phyloP scores from a whole-genome alignment of 306 rosid species.

The Rubus idaeus region DNA sequence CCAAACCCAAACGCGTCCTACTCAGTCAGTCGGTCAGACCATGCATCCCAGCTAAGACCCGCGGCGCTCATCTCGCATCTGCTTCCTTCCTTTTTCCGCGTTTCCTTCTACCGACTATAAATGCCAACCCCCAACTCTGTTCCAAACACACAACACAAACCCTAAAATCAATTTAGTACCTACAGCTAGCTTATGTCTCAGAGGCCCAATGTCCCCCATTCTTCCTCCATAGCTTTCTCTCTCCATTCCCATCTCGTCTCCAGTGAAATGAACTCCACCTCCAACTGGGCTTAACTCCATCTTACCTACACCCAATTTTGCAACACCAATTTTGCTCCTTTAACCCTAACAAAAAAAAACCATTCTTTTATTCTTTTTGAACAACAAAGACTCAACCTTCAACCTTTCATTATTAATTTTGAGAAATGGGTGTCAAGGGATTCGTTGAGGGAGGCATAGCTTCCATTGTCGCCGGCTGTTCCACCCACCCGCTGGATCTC shows the following conservation, averaged over 20 bases:
- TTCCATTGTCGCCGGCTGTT: constrained; percentile 59
- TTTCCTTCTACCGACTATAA: not conserved
- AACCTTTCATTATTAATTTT: no score
- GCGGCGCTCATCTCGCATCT: not conserved
- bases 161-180: not conserved
- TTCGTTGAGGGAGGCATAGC: constrained; percentile 66
- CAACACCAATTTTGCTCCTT: not conserved
- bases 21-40: not conserved
- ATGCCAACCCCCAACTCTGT: not conserved
- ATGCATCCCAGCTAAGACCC: constrained; percentile 13
- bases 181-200: constrained; percentile 41
- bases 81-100: not conserved
- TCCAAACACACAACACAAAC: not conserved
- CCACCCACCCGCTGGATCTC: constrained; percentile 69
- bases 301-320: no score
- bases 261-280: constrained; percentile 27
- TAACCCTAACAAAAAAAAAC: not conserved
- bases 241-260: constrained; percentile 38
- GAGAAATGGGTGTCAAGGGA: constrained; percentile 42
- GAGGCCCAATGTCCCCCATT: constrained; percentile 42
- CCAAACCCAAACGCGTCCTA: not conserved
- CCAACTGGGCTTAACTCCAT: constrained; percentile 24
- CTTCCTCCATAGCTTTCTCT: constrained; percentile 46
- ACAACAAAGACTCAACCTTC: no score
- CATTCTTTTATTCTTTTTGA: not conserved